Evolutionary conservation across 2,329 filamentous ascomycete species (phyloP), one percentile per base, ranked within the genome.

Genomic region (Aspergillus sp.): DNA sequence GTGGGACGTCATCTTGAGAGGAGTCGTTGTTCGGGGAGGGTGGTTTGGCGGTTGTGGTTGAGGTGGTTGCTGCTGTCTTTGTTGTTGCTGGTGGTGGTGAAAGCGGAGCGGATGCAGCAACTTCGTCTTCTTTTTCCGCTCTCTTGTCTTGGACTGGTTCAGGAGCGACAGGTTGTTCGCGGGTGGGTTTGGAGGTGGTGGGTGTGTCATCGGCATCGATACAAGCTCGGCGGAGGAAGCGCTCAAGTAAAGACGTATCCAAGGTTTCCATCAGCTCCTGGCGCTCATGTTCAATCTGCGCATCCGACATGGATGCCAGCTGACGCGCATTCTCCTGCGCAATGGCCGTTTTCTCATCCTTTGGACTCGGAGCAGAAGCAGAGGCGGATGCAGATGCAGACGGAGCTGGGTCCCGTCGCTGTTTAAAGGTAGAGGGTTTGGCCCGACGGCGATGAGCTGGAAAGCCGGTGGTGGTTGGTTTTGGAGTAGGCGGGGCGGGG

Each of bases 361-460:
- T 50, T 15, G 41, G 23, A 30, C 23, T 39, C 13, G 59, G 25
- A 3, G n/a, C 54, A 28, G 62, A 28, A 47, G 57, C 21, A 59
- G 56, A 19, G 58, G 67, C 5, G 23, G 47, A 8, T 25, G 52
- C 7, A 1, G 47, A 7, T 54, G 59, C 58, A 49, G 61, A 50
- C 56, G 60, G 58, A 47, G 62, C 65, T 19, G 69, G 19, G 36
- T 63, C 39, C 58, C 65, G 58, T 28, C 87, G 85, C 70, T 91
- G 88, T 74, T 92, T 96, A 80, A 97, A 97, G 1, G 89, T 85
- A 1, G 92, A 97, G 7, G 85, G 78, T 59, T 85, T 84, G 58
- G 82, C 83, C 65, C 93, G 87, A 74, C 91, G 92, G 75, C 90
- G 95, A 75, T 92, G 93, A 60, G 88, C 87, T n/a, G 95, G 95